These are phyloP conservation scores for Conringia planisiliqua DNA, from an alignment of 345 rosid genomes.

Conservation along the genomic window DNA sequence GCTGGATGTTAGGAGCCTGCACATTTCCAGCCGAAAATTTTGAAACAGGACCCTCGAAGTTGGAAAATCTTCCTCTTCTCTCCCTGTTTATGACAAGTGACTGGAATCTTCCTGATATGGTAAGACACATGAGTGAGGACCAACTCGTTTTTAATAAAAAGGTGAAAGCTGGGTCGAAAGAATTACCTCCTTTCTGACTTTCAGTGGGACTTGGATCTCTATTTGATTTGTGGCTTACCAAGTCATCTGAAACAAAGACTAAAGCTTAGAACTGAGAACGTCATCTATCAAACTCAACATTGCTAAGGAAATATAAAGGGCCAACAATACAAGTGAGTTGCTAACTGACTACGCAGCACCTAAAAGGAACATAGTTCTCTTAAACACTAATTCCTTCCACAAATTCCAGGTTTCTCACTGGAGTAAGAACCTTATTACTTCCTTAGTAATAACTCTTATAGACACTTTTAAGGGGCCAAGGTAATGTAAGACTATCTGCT, in stretches of 20 bases:
- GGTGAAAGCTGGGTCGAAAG: conserved; percentile 3
- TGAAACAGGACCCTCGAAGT: conserved; percentile 49
- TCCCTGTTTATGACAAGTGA: conserved; percentile 64
- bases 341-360: not conserved
- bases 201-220: conserved; percentile 54
- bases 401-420: not conserved
- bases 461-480: not conserved
- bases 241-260: conserved; percentile 54
- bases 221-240: conserved; percentile 46
- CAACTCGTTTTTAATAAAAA: conserved; percentile 8
- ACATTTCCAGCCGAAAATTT: conserved; percentile 40
- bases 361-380: not conserved
- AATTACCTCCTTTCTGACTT: conserved; percentile 67
- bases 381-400: not conserved
- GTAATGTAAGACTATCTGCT: not conserved
- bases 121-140: conserved; percentile 17
- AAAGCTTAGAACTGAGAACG: conserved; percentile 12
- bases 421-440: not conserved
- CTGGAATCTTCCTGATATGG: conserved; percentile 59
- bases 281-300: conserved; percentile 4
- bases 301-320: not conserved
- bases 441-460: not conserved
- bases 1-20: conserved; percentile 42
- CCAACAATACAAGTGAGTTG: conserved; percentile 2
- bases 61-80: conserved; percentile 66